Evolutionary conservation across 1,284 basidiomycete genomes (phyloP).

Genomic region (Sanghuangporus weigelae): DNA sequence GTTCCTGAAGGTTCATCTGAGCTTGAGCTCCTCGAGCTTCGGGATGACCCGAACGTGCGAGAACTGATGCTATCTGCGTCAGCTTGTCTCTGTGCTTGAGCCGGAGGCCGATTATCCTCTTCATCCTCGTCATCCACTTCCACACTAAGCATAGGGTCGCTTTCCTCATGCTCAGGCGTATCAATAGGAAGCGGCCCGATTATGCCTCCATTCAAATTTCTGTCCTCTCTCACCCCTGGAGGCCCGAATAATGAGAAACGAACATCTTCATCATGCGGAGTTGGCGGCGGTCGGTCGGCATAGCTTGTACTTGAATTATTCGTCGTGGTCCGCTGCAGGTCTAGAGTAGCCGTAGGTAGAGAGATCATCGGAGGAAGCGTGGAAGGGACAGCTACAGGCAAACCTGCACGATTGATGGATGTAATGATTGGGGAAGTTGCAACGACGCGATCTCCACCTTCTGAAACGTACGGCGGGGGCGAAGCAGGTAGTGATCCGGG

Average conservation of each 20-base stretch:
- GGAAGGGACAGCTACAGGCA: slow-evolving; percentile 12
- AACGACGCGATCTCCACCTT: slow-evolving; percentile 1
- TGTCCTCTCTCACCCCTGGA: not conserved
- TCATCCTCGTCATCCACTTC: slow-evolving; percentile 7
- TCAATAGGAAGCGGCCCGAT: slow-evolving; percentile 9
- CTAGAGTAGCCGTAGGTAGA: slow-evolving; percentile 12
- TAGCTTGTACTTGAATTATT: slow-evolving; percentile 11
- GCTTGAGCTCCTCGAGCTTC: not conserved
- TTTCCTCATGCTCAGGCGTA: slow-evolving; percentile 12
- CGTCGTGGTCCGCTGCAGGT: slow-evolving; percentile 6
- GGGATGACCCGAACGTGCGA: not conserved
- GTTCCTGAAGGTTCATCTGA: slow-evolving; percentile 3
- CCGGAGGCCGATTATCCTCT: not conserved
- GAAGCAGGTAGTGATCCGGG: slow-evolving; percentile 39
- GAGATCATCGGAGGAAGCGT: slow-evolving; percentile 8
- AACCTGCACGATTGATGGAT: slow-evolving; percentile 13
- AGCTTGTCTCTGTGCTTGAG: not conserved
- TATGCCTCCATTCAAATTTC: slow-evolving; percentile 13
- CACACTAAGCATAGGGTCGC: slow-evolving; percentile 15
- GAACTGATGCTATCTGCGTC: not conserved
- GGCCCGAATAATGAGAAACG: slow-evolving; percentile 9
- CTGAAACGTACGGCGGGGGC: slow-evolving; percentile 32
- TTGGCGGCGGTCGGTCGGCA: slow-evolving; percentile 18
- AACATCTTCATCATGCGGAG: slow-evolving; percentile 14
- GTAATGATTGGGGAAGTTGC: not conserved